Evolutionary conservation across 208 protist species (phyloP), one percentile per base, ranked within the genome.

Genomic region (Naegleria gruberi): DNA sequence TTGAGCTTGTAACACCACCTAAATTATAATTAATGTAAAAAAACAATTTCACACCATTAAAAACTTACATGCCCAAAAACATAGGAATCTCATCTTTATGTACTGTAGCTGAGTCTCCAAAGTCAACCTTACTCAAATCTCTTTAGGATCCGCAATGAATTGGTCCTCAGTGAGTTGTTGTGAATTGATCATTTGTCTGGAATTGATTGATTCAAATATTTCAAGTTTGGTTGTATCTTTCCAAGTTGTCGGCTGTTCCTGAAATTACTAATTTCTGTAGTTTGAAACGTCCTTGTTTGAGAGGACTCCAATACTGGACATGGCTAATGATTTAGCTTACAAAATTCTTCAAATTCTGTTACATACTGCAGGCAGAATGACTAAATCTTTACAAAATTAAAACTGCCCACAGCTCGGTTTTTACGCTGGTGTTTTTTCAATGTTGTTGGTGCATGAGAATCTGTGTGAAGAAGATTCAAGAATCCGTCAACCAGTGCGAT

Each of bases 141-240:
- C 89, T 26, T 40, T 45, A 3, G 89, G 89, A 12, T 90, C 77
- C 89, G 23, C 37, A 43, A 82, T 90, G 89, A 41, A 90, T 74
- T 43, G 89, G 89, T 26, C 30, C 89, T 45, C 89, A 73, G 26
- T 90, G 89, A 15, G 89, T 73, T 26, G 19, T 37, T 30, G 37
- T 82, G 37, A 90, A 73, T 23, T 65, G 30, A 30, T 26, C 89
- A 37, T 87, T n/a, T n/a, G n/a, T n/a, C n/a, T 65, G 51, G 51
- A 65, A 65, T 65, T 23, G 51, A 23, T 65, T 65, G 2, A 65
- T 65, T 65, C 2, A 65, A 23, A 19, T 65, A 65, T 65, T 65
- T 65, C 15, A 65, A 86, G 15, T 51, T 86, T 55, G 82, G 44
- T 86, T 86, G 15, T n/a, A 65, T 65, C 30, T 65, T 23, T 65